Evolutionary conservation across 495 filamentous ascomycete species (phyloP).

Genomic region (Lentithecium fluviatile): DNA sequence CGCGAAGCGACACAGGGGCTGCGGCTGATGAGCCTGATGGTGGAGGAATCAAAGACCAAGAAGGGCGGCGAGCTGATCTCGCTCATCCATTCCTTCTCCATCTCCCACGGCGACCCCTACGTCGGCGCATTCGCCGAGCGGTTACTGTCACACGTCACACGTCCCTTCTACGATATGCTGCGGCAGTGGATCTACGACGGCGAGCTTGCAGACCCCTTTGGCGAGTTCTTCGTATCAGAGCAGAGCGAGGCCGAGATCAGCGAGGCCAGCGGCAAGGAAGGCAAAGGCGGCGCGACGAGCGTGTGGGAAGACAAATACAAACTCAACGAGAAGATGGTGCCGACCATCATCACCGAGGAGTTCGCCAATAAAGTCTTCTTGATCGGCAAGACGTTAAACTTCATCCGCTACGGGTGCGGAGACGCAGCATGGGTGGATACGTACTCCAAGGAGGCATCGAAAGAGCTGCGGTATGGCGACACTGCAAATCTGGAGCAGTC

Average conservation of each 20-base stretch:
- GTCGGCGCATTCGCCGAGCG: conserved; percentile 93
- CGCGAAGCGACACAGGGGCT: conserved; percentile 95
- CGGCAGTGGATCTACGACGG: conserved; percentile 98
- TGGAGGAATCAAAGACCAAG: conserved; percentile 79
- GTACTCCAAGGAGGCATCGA: conserved; percentile 92
- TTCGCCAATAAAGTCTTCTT: conserved; percentile 95
- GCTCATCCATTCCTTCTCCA: conserved; percentile 87
- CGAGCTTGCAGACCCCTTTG: conserved; percentile 91
- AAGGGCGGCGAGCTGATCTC: conserved; percentile 94
- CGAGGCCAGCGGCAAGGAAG: conserved; percentile 43
- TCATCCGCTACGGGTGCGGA: conserved; percentile 91
- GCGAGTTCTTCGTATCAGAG: conserved; percentile 93
- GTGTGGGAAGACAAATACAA: conserved; percentile 99
- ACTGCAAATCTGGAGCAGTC: conserved; percentile 86
- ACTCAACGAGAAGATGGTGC: conserved; percentile 79
- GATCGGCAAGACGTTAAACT: conserved; percentile 97
- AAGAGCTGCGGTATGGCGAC: conserved; percentile 90
- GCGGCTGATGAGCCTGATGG: conserved; percentile 89
- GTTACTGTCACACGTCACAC: conserved; percentile 83
- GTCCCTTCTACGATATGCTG: conserved; percentile 95
- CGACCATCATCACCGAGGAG: conserved; percentile 84
- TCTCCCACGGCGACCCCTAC: conserved; percentile 92
- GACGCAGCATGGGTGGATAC: conserved; percentile 94
- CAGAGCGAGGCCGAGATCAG: conserved; percentile 56
- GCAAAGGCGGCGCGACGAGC: conserved; percentile 64